These are phyloP conservation scores for Talaromyces sp. DNA, from an alignment of 2,329 filamentous ascomycete genomes.

Conservation along the genomic window DNA sequence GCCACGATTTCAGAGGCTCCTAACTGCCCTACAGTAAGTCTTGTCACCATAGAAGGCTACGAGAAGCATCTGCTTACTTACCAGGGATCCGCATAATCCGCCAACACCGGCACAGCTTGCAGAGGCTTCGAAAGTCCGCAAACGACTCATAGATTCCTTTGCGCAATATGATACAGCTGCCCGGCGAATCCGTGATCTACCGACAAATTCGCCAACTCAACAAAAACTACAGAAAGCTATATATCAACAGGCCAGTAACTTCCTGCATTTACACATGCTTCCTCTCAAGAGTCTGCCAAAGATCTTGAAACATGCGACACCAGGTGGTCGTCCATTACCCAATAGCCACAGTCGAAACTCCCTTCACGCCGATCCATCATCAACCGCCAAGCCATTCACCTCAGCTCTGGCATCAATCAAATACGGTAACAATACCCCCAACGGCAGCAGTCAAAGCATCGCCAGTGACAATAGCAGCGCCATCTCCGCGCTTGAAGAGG, in stretches of 20 bases:
- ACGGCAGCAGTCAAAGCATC: slow-evolving; percentile 51
- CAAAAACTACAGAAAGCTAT: slow-evolving; percentile 74
- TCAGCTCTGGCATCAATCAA: slow-evolving; percentile 59
- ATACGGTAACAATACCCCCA: slow-evolving; percentile 51
- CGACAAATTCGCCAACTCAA: slow-evolving; percentile 69
- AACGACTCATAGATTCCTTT: slow-evolving; percentile 82
- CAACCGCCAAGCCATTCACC: slow-evolving; percentile 28
- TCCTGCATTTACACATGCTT: slow-evolving; percentile 86
- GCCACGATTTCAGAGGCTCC: slow-evolving; percentile 76
- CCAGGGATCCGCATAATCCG: slow-evolving; percentile 60
- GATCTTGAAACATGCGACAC: slow-evolving; percentile 61
- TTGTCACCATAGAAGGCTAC: background rate
- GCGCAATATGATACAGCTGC: slow-evolving; percentile 81
- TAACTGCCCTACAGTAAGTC: slow-evolving; percentile 65
- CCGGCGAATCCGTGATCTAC: slow-evolving; percentile 74
- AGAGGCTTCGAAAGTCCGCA: slow-evolving; percentile 86
- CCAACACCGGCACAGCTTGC: slow-evolving; percentile 68
- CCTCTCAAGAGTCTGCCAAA: slow-evolving; percentile 73
- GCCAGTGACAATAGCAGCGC: slow-evolving; percentile 54
- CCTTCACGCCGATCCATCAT: slow-evolving; percentile 22
- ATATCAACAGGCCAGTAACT: slow-evolving; percentile 75
- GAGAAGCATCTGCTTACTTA: background rate
- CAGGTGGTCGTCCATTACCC: slow-evolving; percentile 41
- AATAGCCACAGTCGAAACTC: slow-evolving; percentile 26
- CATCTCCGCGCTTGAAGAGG: slow-evolving; percentile 68